Percentiles rank a stretch among this genome's conserved stretches.
phyloP scores from a whole-genome alignment of 164 flowering plant species.

The Santalum album region DNA sequence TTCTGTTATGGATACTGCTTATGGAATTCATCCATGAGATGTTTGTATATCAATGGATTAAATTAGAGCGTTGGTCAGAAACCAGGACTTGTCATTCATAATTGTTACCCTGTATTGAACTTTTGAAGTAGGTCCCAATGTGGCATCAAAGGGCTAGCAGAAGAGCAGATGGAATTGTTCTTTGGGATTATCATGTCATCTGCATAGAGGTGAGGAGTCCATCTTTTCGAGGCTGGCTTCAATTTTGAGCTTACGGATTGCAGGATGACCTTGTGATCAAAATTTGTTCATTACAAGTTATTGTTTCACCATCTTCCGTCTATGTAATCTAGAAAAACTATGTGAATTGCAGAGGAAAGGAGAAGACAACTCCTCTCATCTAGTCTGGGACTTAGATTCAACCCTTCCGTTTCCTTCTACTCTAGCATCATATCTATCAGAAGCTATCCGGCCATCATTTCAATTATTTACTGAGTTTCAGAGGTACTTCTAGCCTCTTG shows the following conservation, averaged over 20 bases:
- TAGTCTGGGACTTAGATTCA: conserved; percentile 91
- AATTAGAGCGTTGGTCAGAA: too few species aligned
- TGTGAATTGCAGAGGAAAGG: conserved; percentile 30
- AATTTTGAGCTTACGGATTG: not conserved
- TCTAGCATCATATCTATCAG: conserved; percentile 47
- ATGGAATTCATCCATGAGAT: too few species aligned
- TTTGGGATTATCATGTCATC: conserved; percentile 96
- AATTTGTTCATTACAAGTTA: not conserved
- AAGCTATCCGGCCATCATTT: conserved; percentile 69
- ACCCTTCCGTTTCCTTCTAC: conserved; percentile 71
- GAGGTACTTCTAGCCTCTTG: conserved; percentile 36
- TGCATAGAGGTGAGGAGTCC: conserved; percentile 65
- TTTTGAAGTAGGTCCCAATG: conserved; percentile 47
- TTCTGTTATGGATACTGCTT: too few species aligned
- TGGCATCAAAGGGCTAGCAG: conserved; percentile 94
- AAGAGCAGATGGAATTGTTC: conserved; percentile 66
- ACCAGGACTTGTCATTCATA: not conserved
- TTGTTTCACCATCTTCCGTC: not conserved
- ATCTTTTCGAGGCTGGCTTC: not conserved
- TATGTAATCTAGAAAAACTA: too few species aligned
- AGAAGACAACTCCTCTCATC: conserved; percentile 28
- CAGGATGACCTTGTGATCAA: not conserved
- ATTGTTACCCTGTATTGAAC: not conserved
- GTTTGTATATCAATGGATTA: too few species aligned
- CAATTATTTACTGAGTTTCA: conserved; percentile 54